Evolutionary conservation across 257 asterid genomes (phyloP), one percentile per base, ranked within the genome.

Genomic region (Perilla frutescens): DNA sequence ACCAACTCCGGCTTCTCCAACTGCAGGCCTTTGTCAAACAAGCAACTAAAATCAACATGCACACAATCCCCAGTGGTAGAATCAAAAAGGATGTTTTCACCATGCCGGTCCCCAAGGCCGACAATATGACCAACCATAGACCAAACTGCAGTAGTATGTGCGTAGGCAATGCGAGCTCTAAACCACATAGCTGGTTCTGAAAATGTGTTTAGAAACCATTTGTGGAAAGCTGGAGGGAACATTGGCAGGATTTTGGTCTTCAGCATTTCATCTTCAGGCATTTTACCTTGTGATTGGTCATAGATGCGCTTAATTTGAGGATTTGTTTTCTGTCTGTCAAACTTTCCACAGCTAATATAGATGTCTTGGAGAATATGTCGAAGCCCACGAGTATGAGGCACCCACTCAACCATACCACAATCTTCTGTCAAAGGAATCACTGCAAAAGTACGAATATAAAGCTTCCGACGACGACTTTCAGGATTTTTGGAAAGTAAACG

Each of bases 361-460:
- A 94, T 83, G 81, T 91, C 97, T 81, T 94, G 99, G 83, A 94
- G 96, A 80, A 94, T 90, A 73, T 90, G 93, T 4, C 97, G 91
- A 66, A 91, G 91, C 34, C 98, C 98, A 50, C 96, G 95, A 77
- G 98, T 94, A 76, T 90, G 91, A 67, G 97, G 97, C 65, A 94
- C 98, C 98, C 98, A 94, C 85, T 94, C 98, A 79, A 94, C 88
- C 96, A 94, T 91, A 49, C 98, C 98, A 90, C 98, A 94, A 72
- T 94, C 97, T 82, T 94, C 98, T 44, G 96, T 91, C 83, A 94
- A 80, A 57, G 99, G 99, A 79, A 91, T 81, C 79, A 94, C 99
- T 3, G 97, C 95, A 80, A 94, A 94, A 63, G 99, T 94, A 76
- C 99, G 96, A 74, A 94, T 77, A 73, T 94, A 94, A 71, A 94